Evolutionary conservation across 2,329 filamentous ascomycete genomes (phyloP).

Genomic region (Fusarium secorum): DNA sequence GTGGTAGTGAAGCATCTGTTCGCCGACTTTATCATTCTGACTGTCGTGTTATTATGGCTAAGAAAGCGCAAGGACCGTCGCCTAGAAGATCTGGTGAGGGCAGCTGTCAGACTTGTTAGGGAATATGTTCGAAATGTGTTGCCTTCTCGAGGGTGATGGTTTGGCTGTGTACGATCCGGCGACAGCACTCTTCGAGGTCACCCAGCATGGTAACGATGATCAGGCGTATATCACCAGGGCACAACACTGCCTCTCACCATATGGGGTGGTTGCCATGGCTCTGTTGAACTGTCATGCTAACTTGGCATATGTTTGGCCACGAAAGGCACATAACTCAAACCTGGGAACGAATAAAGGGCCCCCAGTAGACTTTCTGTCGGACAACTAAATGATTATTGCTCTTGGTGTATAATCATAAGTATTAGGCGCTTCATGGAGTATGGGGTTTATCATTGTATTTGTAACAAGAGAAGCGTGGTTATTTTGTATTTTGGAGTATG

Average conservation of each 20-base stretch:
- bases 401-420: background rate
- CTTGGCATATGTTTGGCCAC: background rate
- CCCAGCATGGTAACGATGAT: background rate
- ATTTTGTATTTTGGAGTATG: background rate
- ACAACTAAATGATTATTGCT: background rate
- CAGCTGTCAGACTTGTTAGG: slow-evolving; percentile 63
- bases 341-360: background rate
- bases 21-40: slow-evolving; percentile 73
- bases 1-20: slow-evolving; percentile 74
- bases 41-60: slow-evolving; percentile 75
- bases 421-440: slow-evolving; percentile 23
- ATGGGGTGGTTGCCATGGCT: background rate
- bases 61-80: slow-evolving; percentile 73
- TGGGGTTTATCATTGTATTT: background rate
- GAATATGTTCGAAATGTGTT: slow-evolving; percentile 68
- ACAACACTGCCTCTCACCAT: background rate
- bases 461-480: background rate
- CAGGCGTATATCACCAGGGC: background rate
- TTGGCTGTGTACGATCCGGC: background rate
- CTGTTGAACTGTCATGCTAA: background rate
- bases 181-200: background rate
- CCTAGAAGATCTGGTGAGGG: slow-evolving; percentile 76
- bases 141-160: slow-evolving; percentile 59
- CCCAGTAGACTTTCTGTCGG: background rate
- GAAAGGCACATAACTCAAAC: background rate